Base-by-base conservation (phyloP, 305 asterid genomes). In the Fraxinus paxiana region DNA sequence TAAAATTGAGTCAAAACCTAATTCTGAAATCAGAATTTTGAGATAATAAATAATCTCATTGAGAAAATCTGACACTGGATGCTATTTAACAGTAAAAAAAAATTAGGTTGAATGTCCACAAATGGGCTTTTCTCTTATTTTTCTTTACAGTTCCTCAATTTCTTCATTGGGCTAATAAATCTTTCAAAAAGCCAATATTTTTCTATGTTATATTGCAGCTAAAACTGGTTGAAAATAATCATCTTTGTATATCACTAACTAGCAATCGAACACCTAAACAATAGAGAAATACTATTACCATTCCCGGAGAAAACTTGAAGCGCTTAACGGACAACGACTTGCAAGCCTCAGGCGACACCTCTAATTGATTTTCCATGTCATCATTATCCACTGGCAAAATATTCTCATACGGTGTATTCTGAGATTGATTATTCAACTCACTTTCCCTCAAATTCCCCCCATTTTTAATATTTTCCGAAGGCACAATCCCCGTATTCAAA, bases 281-380 rank as follows among this genome's bases (percentile, higher is more conserved):
- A 30, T 33, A 1, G 26, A 77, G 34, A 4, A 18, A 63, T 15
- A 77, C 13, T 20, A 85, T 82, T 88, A 94, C 98, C 99, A 96
- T 96, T 88, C 99, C 99, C 22, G 97, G 99, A 22, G 99, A 96
- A 89, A 96, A 96, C 88, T 96, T 96, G 91, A 91, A 88, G 26
- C 99, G 90, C 86, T 96, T 96, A 41, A 88, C 80, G 6, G 94
- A 84, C 61, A 74, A 72, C 1, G 89, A 84, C 85, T 89, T 91
- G 79, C 84, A 89, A 77, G 87, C 77, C 89, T 94, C 99, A 0
- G 98, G 99, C 5, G 99, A 89, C 74, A 86, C 93, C 83, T 92
- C 94, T 78, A 76, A 41, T 37, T 75, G 90, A 75, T 90, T 83
- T 54, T 67, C 91, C 81, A 84, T 90, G 46, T 56, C 87, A 71